Evolutionary conservation across 495 filamentous ascomycete genomes (phyloP).

Genomic region (Parathielavia appendiculata): DNA sequence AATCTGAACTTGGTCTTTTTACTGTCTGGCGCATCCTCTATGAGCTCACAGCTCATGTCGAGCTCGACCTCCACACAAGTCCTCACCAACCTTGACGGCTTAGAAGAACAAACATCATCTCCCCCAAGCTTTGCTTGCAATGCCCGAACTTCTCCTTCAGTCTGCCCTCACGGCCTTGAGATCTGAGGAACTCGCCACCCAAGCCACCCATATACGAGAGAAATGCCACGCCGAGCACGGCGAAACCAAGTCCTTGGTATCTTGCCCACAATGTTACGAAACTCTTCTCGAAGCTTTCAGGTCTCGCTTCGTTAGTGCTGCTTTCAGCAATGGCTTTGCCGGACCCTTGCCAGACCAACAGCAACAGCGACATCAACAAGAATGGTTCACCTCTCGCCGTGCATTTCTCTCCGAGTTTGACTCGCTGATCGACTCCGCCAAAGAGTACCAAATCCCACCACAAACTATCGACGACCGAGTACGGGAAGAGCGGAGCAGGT

Average conservation of each 20-base stretch:
- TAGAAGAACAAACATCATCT: not conserved
- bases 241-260: constrained; percentile 24
- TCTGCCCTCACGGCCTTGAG: constrained; percentile 22
- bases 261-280: constrained; percentile 38
- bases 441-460: constrained; percentile 34
- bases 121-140: too few relatives aligned
- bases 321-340: constrained; percentile 7
- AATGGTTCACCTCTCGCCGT: constrained; percentile 42
- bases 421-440: constrained; percentile 35
- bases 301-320: constrained; percentile 28
- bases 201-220: constrained; percentile 16
- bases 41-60: too few relatives aligned
- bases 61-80: too few relatives aligned
- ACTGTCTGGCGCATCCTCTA: too few relatives aligned
- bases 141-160: constrained; percentile 25
- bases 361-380: constrained; percentile 19
- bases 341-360: constrained; percentile 5
- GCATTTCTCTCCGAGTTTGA: constrained; percentile 40
- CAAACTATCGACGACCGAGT: constrained; percentile 38
- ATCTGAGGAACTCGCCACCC: constrained; percentile 16
- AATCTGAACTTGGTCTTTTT: too few relatives aligned
- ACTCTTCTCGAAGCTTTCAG: constrained; percentile 36
- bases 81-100: too few relatives aligned
- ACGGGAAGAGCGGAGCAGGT: constrained; percentile 39
- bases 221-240: constrained; percentile 27